Evolutionary conservation across 257 asterid genomes (phyloP), one percentile per base, ranked within the genome.

Genomic region (Ilex aquifolium): DNA sequence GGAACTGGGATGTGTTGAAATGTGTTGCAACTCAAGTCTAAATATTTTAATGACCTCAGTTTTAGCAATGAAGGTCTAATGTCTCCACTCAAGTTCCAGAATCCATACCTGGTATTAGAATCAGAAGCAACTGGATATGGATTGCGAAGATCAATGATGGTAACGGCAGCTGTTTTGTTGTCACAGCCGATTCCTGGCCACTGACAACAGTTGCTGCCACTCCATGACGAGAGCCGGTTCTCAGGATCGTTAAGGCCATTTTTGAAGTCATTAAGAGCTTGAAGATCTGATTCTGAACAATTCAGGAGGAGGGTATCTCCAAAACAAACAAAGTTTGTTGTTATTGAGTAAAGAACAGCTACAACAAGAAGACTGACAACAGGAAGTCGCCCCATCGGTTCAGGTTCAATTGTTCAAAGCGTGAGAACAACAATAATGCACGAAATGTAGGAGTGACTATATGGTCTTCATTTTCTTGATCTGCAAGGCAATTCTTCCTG

Each of bases 71-170:
- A 80, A 68, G 82, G 82, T 48, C 80, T 75, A 56, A 83, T 75
- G 60, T 68, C 84, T 51, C 86, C 86, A 75, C 86, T 83, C 76
- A 82, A 59, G 83, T 74, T 74, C 80, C 77, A 75, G 64, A 69
- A 61, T 65, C 76, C 80, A 65, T 74, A 69, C 70, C 69, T 72
- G 36, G 42, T 13, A 30, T 44, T 57, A 60, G 31, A 13, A 31
- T 14, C 50, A 13, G 56, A 49, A 57, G 39, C 39, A 8, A 54
- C 59, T 60, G 72, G 80, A 52, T 62, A 46, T 8, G 72, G 73
- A 66, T 77, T 76, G 70, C 56, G 82, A 64, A 83, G 82, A 62
- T 77, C 74, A 44, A 83, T 44, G 31, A 32, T 57, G 11, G 58
- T 46, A 32, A 80, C 79, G n/a, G 64, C 56, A 49, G 77, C 79